phyloP scores from a whole-genome alignment of 768 basidiomycete genomes.

The Candolleomyces aberdarensis region DNA sequence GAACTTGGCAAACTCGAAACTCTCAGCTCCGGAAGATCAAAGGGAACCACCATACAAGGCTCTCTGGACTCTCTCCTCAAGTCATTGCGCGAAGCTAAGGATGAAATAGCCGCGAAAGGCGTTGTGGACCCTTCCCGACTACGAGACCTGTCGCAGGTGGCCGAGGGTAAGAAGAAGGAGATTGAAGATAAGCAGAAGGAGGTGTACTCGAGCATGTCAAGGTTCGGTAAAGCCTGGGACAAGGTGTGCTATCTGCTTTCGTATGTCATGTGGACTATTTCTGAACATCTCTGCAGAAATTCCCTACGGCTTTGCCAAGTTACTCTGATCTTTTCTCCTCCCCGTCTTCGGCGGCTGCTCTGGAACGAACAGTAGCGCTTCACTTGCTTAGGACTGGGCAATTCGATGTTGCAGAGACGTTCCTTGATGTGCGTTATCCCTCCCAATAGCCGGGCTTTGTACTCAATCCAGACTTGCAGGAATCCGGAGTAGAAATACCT shows the following conservation, averaged over 20 bases:
- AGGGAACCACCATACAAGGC: constrained; percentile 49
- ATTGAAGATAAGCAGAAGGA: constrained; percentile 89
- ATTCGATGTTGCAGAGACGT: constrained; percentile 72
- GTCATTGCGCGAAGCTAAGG: constrained; percentile 54
- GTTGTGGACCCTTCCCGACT: constrained; percentile 48
- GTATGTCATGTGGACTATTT: not conserved
- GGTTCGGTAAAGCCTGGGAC: constrained; percentile 84
- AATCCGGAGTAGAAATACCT: constrained; percentile 59
- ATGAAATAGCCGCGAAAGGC: constrained; percentile 43
- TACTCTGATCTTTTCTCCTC: constrained; percentile 69
- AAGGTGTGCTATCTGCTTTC: constrained; percentile 54
- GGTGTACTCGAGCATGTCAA: constrained; percentile 70
- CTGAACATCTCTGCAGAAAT: constrained; percentile 40
- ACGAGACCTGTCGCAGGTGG: constrained; percentile 47
- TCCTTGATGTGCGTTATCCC: constrained; percentile 53
- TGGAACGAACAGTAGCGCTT: constrained; percentile 68
- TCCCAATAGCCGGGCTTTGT: not conserved
- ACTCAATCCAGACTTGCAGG: constrained; percentile 37
- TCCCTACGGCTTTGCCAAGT: constrained; percentile 56
- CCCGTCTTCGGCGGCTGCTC: constrained; percentile 50
- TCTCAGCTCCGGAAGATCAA: constrained; percentile 52
- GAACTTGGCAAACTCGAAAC: constrained; percentile 78
- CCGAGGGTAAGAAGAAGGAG: constrained; percentile 77
- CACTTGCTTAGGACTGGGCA: constrained; percentile 83
- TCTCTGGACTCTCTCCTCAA: constrained; percentile 65